These are phyloP conservation scores for Cercospora zeina DNA, from an alignment of 2,329 filamentous ascomycete genomes.

Conservation along the genomic window DNA sequence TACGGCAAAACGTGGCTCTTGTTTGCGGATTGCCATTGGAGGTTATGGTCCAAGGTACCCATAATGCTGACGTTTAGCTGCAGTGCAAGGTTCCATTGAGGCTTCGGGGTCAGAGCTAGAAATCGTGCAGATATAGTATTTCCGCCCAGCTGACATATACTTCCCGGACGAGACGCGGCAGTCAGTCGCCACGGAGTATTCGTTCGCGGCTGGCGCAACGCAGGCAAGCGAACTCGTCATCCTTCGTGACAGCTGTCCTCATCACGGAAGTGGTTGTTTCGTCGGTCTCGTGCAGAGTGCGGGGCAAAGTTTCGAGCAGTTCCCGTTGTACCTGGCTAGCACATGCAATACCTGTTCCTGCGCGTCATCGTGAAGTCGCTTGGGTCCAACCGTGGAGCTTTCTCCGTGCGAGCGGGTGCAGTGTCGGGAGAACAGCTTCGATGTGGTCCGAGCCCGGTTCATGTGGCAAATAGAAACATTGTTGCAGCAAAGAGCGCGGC, in stretches of 20 bases:
- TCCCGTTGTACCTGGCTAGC: constrained; percentile 16
- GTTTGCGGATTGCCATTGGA: constrained; percentile 18
- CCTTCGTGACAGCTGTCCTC: constrained; percentile 11
- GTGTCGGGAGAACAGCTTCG: not conserved
- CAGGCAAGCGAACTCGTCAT: not conserved
- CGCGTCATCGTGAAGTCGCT: constrained; percentile 18
- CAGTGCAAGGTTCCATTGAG: constrained; percentile 16
- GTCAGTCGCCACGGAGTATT: not conserved
- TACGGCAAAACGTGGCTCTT: constrained; percentile 13
- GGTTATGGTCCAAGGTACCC: constrained; percentile 10
- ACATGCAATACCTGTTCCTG: constrained; percentile 4
- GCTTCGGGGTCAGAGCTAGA: constrained; percentile 6
- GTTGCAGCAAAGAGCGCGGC: not conserved
- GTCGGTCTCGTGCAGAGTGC: constrained; percentile 6
- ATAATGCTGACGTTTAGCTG: constrained; percentile 25
- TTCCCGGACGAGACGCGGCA: not conserved
- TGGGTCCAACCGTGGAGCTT: constrained; percentile 1
- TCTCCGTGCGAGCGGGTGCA: not conserved
- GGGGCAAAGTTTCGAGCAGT: constrained; percentile 19
- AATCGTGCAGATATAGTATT: constrained; percentile 11
- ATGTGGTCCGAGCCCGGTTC: not conserved
- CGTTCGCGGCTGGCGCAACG: not conserved
- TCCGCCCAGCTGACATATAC: not conserved
- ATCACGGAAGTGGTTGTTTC: constrained; percentile 20
- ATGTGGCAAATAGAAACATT: not conserved